These are phyloP conservation scores for Pyrus betulifolia DNA, from an alignment of 306 rosid genomes.

Conservation along the genomic window DNA sequence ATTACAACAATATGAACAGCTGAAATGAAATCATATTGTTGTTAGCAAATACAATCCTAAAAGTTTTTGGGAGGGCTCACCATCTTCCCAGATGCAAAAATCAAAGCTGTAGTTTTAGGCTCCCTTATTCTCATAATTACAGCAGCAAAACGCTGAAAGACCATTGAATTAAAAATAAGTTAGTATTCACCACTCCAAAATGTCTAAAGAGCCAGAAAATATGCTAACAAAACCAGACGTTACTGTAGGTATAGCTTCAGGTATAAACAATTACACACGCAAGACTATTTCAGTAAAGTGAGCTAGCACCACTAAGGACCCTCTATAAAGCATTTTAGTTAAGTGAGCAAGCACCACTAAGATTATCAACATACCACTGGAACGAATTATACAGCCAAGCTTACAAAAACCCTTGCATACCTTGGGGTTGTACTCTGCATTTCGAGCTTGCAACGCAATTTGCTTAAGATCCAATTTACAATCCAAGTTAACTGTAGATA, in stretches of 20 bases:
- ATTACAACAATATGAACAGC: background rate
- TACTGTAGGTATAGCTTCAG: no score
- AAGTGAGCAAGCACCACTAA: background rate
- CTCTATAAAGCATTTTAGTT: background rate
- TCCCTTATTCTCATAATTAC: conserved; percentile 97
- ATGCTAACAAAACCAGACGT: background rate
- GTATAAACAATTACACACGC: background rate
- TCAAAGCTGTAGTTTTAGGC: conserved; percentile 91
- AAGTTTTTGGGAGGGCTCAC: conserved; percentile 22
- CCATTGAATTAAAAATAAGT: background rate
- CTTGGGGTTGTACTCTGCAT: conserved; percentile 98
- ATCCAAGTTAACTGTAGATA: conserved; percentile 90
- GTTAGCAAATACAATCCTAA: background rate
- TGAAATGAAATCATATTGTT: background rate
- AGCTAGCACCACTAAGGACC: background rate
- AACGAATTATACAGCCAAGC: background rate
- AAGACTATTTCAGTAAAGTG: background rate
- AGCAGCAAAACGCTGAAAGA: conserved; percentile 89
- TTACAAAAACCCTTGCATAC: conserved; percentile 25
- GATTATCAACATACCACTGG: background rate
- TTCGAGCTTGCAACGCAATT: conserved; percentile 90
- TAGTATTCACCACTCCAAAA: background rate
- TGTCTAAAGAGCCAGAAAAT: background rate
- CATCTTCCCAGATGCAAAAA: conserved; percentile 97
- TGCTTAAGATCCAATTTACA: conserved; percentile 90